Evolutionary conservation across 192 early-diverging fungal species (phyloP).

Genomic region (Anaeromyces robustus): DNA sequence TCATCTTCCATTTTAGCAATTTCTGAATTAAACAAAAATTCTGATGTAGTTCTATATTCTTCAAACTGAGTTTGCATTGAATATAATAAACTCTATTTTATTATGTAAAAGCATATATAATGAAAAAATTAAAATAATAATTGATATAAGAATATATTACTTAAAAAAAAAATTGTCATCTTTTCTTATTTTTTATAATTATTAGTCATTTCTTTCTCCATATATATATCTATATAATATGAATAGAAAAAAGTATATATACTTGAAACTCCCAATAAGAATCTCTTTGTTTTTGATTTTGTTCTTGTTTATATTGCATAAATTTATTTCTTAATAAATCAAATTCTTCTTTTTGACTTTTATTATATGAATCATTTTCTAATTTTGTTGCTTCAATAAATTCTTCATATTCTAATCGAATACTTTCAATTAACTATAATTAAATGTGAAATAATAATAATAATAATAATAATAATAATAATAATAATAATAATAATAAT

Average conservation of each 20-base stretch:
- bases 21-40: constrained; percentile 37
- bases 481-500: no score
- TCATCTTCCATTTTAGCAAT: constrained; percentile 42
- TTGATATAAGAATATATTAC: no score
- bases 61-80: constrained; percentile 43
- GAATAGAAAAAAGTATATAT: neutral
- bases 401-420: constrained; percentile 40
- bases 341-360: constrained; percentile 25
- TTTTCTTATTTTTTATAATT: no score
- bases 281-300: constrained; percentile 36
- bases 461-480: no score
- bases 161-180: no score
- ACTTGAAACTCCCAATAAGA: constrained; percentile 31
- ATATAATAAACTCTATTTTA: constrained; percentile 23
- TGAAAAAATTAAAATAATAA: no score
- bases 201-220: no score
- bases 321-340: constrained; percentile 20
- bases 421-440: constrained; percentile 27
- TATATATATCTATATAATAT: no score
- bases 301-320: constrained; percentile 21
- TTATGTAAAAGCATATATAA: no score
- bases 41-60: constrained; percentile 33
- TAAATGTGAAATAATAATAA: neutral
- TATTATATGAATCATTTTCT: constrained; percentile 32
- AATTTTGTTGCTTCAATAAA: constrained; percentile 38